phyloP scores from a whole-genome alignment of 169 alveolate genomes.

The Cryptosporidium felis region DNA sequence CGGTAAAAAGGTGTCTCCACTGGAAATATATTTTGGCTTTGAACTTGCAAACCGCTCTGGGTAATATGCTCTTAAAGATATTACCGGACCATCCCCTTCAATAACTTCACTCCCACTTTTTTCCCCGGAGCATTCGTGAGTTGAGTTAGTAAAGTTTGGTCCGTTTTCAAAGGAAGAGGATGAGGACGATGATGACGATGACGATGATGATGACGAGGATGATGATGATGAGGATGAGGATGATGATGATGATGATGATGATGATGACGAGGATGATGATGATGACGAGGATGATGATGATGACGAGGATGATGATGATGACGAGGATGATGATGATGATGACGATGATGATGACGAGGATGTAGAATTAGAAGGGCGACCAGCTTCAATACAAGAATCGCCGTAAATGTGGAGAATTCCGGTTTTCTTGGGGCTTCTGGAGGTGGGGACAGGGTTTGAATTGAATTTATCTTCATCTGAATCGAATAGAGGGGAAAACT shows the following conservation, averaged over 20 bases:
- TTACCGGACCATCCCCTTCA: conserved; percentile 9
- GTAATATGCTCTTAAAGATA: conserved; percentile 32
- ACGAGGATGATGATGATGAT: conserved; percentile 13
- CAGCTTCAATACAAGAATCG: background rate
- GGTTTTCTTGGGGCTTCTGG: background rate
- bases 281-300: background rate
- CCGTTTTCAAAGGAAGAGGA: background rate
- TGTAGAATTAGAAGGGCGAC: background rate
- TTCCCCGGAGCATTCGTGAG: background rate
- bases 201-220: background rate
- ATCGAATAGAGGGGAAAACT: conserved; percentile 15
- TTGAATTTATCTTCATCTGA: conserved; percentile 1
- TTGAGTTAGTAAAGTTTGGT: too few species aligned
- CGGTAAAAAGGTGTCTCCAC: background rate
- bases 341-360: background rate
- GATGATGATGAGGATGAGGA: background rate
- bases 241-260: background rate
- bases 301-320: conserved; percentile 24
- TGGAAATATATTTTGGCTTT: conserved; percentile 27
- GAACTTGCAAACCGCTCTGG: conserved; percentile 35
- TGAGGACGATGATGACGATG: background rate
- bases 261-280: background rate
- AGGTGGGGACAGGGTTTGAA: background rate
- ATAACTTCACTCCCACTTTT: background rate
- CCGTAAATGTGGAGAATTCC: conserved; percentile 50